Evolutionary conservation across 2,329 filamentous ascomycete genomes (phyloP).

Genomic region (Thielaviopsis populi): DNA sequence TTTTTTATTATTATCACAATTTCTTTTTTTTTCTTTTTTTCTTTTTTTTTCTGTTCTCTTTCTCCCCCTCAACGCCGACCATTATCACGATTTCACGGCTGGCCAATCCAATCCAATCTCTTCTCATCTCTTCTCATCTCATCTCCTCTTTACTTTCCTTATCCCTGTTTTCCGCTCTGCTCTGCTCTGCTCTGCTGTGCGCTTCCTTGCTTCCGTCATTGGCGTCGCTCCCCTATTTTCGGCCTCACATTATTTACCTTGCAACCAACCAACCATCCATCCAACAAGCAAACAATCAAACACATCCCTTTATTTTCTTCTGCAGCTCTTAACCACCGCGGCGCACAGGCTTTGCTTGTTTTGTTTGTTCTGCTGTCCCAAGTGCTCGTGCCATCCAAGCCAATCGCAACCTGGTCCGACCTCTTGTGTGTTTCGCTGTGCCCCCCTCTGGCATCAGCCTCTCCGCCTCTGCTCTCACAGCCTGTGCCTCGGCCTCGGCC

Average conservation of each 20-base stretch:
- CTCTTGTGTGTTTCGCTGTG: background rate
- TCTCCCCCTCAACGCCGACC: background rate
- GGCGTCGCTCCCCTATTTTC: background rate
- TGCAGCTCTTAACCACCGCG: background rate
- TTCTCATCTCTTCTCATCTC: background rate
- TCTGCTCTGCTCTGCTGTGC: no score
- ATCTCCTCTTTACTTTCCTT: background rate
- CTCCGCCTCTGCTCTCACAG: no score
- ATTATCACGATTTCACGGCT: background rate
- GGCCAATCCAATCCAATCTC: background rate
- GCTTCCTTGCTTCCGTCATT: background rate
- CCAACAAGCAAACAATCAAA: no score
- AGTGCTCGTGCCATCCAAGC: no score
- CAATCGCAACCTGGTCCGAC: background rate
- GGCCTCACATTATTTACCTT: background rate
- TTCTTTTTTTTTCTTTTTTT: background rate
- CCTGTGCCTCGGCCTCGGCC: no score
- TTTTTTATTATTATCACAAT: conserved; percentile 3
- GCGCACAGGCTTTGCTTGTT: background rate
- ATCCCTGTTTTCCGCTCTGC: background rate
- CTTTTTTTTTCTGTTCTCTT: background rate
- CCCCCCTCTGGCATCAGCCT: no score
- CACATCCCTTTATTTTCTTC: background rate
- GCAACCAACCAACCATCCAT: background rate
- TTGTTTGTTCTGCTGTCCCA: no score